Conservation (phyloP, 2,329 filamentous ascomycete species). For the Claviceps africana region DNA sequence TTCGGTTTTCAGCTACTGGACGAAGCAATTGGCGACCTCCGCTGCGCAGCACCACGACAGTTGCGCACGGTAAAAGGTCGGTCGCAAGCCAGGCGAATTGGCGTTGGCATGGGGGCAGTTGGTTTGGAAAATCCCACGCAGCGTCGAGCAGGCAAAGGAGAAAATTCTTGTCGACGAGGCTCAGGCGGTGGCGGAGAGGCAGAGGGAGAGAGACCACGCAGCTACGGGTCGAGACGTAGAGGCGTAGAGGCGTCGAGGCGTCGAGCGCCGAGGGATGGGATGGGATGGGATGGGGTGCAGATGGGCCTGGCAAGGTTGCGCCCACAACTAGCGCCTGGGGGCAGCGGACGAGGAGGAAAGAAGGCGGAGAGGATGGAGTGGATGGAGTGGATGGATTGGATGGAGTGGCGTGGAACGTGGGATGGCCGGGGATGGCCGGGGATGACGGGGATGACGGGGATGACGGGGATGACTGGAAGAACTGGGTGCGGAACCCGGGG, state of each 20-base stretch:
- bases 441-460: too few species aligned
- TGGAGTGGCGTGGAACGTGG: background rate
- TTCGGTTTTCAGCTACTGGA: conserved; percentile 7
- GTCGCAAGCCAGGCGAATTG: conserved; percentile 11
- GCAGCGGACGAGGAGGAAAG: background rate
- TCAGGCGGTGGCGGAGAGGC: background rate
- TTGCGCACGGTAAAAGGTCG: conserved; percentile 17
- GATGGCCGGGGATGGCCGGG: background rate
- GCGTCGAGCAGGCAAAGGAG: background rate
- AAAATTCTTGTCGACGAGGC: background rate
- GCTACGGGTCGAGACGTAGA: conserved; percentile 1
- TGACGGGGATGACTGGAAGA: too few species aligned
- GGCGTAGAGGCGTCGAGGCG: background rate
- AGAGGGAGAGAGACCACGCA: background rate
- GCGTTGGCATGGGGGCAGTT: conserved; percentile 1
- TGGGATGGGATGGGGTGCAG: conserved; percentile 3
- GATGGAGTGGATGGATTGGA: too few species aligned
- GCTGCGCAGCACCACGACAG: conserved; percentile 23
- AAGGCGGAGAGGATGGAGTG: background rate
- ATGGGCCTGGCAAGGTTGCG: background rate
- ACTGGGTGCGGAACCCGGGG: too few species aligned
- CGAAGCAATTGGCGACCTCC: conserved; percentile 16
- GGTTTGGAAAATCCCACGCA: background rate
- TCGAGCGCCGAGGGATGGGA: background rate
- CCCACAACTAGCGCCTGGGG: background rate